These are phyloP conservation scores for Fusarium siculi DNA, from an alignment of 2,329 filamentous ascomycete species.

Conservation along the genomic window DNA sequence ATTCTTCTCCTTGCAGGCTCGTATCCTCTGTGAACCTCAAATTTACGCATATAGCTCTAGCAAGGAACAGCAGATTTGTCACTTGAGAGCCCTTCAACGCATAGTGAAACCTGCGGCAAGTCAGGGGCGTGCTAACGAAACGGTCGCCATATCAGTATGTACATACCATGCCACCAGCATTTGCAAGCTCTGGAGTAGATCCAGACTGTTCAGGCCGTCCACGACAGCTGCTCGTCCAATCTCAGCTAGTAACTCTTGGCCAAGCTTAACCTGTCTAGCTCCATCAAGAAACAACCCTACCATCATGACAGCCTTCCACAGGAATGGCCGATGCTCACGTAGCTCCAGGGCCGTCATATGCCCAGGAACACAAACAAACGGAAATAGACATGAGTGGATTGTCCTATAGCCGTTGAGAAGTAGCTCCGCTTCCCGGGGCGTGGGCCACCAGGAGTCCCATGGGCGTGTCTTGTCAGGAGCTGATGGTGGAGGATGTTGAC, in stretches of 20 bases:
- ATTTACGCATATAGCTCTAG: constrained; percentile 57
- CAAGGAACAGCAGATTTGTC: constrained; percentile 60
- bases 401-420: constrained; percentile 53
- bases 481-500: constrained; percentile 18
- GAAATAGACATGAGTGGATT: constrained; percentile 52
- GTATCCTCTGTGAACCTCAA: constrained; percentile 49
- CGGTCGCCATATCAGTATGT: neutral
- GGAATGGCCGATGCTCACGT: constrained; percentile 52
- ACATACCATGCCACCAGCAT: constrained; percentile 59
- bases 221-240: constrained; percentile 53
- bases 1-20: constrained; percentile 32
- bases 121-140: constrained; percentile 16
- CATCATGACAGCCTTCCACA: constrained; percentile 64
- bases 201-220: constrained; percentile 57
- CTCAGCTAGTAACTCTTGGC: constrained; percentile 56
- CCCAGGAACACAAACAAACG: constrained; percentile 57
- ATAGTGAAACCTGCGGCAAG: constrained; percentile 56
- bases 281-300: constrained; percentile 56
- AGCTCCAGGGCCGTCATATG: constrained; percentile 52
- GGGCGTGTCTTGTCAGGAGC: constrained; percentile 24
- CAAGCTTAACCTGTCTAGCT: constrained; percentile 55
- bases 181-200: constrained; percentile 59
- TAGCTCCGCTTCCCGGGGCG: constrained; percentile 52
- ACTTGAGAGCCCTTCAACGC: constrained; percentile 61
- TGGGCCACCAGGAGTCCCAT: constrained; percentile 55